A percentile compares a stretch with the other conserved stretches of the same genome.
Evolutionary conservation across 2,329 filamentous ascomycete genomes (phyloP).

Genomic region (Byssoonygena ceratinophila): DNA sequence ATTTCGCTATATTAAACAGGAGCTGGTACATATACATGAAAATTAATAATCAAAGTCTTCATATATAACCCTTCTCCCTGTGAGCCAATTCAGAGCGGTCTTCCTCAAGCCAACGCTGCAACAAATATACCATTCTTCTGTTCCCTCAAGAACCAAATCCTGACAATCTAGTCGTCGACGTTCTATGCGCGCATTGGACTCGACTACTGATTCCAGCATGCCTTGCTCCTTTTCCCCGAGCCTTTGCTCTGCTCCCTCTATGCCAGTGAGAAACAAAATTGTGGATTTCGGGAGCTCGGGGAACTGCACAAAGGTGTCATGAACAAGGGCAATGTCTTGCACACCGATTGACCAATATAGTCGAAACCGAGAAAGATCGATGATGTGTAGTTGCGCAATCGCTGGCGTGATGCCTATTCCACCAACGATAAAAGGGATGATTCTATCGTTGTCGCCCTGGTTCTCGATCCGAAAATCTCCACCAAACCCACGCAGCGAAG

Average conservation of each 20-base stretch:
- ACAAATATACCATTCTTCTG: constrained; percentile 50
- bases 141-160: constrained; percentile 37
- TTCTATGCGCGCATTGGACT: constrained; percentile 28
- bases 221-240: constrained; percentile 30
- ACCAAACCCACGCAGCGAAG: constrained; percentile 63
- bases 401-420: constrained; percentile 78
- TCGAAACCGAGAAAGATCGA: constrained; percentile 41
- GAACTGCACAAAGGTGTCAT: constrained; percentile 47
- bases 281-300: constrained; percentile 44
- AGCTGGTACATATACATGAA: no score
- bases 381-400: constrained; percentile 53
- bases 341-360: constrained; percentile 59
- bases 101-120: constrained; percentile 43
- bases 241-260: constrained; percentile 10
- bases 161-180: constrained; percentile 38
- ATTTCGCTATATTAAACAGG: no score
- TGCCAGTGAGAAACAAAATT: constrained; percentile 55
- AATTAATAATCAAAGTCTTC: constrained; percentile 55
- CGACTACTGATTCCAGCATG: constrained; percentile 31
- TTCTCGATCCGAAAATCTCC: constrained; percentile 47
- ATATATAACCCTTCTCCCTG: constrained; percentile 45
- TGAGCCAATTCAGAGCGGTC: constrained; percentile 44
- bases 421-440: constrained; percentile 57
- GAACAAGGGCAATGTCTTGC: constrained; percentile 53
- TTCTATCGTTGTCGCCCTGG: constrained; percentile 18